Evolutionary conservation across 345 rosid species (phyloP), one percentile per base, ranked within the genome.

Genomic region (Lepidium sativum): DNA sequence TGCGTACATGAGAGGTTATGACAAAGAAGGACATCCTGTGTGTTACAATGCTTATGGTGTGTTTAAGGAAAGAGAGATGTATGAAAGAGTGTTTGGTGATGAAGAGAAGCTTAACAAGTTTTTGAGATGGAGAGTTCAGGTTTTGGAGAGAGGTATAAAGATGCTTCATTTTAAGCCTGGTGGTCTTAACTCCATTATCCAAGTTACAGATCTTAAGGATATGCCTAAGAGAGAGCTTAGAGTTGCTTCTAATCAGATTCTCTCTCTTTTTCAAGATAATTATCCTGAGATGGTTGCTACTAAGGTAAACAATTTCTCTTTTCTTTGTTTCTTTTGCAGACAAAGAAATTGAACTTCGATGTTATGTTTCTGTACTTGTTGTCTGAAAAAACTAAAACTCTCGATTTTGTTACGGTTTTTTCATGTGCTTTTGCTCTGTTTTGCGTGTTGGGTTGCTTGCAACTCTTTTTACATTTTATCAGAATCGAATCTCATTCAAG

Each of bases 281-380:
- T 95, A 95, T 74, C 99, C 99, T 17, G 99, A 95, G 67, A 85
- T 91, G 99, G 99, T 95, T 17, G 99, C 97, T 65, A 87, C 95
- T 15, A 95, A 95, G 99, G 99, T 94, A n/a, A 3, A 58, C 31
- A 8, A 10, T 0, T 12, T 33, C n/a, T 8, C 5, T 31, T 55
- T 20, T 39, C n/a, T 39, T 20, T 61, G 54, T 39, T 37, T 32
- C 9, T 31, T 54, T 34, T 54, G 55, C 3, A 45, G 68, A 52
- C 40, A 42, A 27, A 23, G 42, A 60, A 39, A 41, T 61, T 60
- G 45, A 42, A 33, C 18, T 51, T 68, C 37, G 16, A 57, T 2
- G 18, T 57, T 60, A 51, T 62, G 74, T 29, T 54, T 42, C 54
- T 52, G 54, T 60, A 69, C 67, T 33, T 68, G 14, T 16, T 62